Conservation (phyloP, 2,329 filamentous ascomycete species). For the Pestalotiopsis sp. region DNA sequence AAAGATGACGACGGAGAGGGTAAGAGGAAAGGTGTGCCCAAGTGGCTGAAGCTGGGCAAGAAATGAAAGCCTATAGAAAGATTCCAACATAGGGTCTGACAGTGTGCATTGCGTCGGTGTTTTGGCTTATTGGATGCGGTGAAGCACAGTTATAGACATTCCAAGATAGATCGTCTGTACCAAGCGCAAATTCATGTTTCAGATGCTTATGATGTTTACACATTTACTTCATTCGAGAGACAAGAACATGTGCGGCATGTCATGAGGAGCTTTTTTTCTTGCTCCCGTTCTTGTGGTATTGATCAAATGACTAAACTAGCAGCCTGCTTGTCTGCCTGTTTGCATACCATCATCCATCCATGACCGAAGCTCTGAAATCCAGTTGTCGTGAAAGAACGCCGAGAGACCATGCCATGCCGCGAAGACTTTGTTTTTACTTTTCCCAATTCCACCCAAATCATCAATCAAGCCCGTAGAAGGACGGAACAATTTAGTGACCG, state of each 20-base stretch:
- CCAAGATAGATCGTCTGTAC: background rate
- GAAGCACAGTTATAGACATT: background rate
- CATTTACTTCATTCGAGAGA: background rate
- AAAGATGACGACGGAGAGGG: slow-evolving; percentile 33
- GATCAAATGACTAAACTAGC: slow-evolving; percentile 5
- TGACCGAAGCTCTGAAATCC: slow-evolving; percentile 8
- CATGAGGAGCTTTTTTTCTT: slow-evolving; percentile 7
- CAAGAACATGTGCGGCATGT: slow-evolving; percentile 2
- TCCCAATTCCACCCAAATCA: background rate
- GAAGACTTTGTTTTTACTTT: background rate
- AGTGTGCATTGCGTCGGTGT: slow-evolving; percentile 5
- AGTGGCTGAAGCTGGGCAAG: slow-evolving; percentile 11
- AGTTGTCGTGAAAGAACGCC: slow-evolving; percentile 5
- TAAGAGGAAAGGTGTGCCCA: slow-evolving; percentile 8
- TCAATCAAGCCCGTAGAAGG: background rate
- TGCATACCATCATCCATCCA: slow-evolving; percentile 4
- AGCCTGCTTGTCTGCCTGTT: background rate
- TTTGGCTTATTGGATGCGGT: background rate
- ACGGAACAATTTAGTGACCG: slow-evolving; percentile 52
- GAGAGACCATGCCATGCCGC: slow-evolving; percentile 8
- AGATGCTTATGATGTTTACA: background rate
- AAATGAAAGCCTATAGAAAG: background rate
- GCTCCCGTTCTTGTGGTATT: slow-evolving; percentile 3
- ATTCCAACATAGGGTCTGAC: background rate
- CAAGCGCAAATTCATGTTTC: background rate